Conservation (phyloP, 352 stramenopile genomes). For the Phytophthora citrophthora region DNA sequence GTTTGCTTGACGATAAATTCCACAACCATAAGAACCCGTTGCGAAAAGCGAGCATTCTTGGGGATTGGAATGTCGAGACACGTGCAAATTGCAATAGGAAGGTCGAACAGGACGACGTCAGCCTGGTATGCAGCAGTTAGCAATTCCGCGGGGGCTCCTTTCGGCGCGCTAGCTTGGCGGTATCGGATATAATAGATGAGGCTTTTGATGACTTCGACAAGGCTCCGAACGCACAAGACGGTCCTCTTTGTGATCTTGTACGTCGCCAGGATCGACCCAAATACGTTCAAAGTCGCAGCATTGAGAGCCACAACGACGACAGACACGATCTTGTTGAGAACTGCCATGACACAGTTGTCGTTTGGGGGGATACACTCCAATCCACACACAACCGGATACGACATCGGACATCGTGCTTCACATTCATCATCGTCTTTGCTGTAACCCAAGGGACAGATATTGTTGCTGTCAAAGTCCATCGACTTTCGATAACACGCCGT, state of each 20-base stretch:
- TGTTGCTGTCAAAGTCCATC: slow-evolving; percentile 1
- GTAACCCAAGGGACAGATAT: neutral
- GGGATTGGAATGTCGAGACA: slow-evolving; percentile 15
- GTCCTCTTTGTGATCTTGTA: slow-evolving; percentile 23
- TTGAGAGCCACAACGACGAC: neutral
- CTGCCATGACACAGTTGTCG: neutral
- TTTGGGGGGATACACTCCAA: neutral
- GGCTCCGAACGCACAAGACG: slow-evolving; percentile 5
- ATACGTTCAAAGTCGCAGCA: neutral
- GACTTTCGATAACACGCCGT: slow-evolving; percentile 33
- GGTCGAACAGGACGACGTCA: slow-evolving; percentile 26
- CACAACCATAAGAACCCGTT: slow-evolving; percentile 13
- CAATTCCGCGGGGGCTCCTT: slow-evolving; percentile 18
- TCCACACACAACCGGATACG: neutral
- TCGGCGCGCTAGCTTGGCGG: slow-evolving; percentile 18
- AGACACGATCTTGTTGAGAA: neutral
- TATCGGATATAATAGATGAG: slow-evolving; percentile 29
- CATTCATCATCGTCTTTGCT: neutral
- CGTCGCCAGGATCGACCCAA: neutral
- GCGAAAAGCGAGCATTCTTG: neutral
- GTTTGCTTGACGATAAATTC: slow-evolving; percentile 34
- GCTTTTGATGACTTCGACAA: slow-evolving; percentile 19
- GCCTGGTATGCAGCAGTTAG: slow-evolving; percentile 27
- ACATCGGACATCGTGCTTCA: neutral
- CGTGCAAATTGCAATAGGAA: slow-evolving; percentile 19